Evolutionary conservation across 495 filamentous ascomycete species (phyloP), one percentile per base, ranked within the genome.

Genomic region (Xeromyces bisporus): DNA sequence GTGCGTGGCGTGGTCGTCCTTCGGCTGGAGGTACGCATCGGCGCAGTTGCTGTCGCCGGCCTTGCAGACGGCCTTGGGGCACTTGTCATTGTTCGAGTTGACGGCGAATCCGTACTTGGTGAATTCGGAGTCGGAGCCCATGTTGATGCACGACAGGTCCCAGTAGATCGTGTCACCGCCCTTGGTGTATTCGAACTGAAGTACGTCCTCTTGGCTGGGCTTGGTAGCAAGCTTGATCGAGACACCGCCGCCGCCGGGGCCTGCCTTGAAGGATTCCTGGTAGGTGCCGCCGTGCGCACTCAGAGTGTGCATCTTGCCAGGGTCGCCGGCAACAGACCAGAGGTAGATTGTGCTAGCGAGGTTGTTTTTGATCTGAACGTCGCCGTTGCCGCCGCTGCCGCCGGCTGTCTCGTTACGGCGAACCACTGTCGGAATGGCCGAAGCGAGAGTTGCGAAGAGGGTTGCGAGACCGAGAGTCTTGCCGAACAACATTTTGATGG

Each of bases 111-210:
- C 59, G 41, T 46, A 39, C 41, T 53, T 41, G 43, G 48, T 56
- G 51, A 64, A 64, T 33, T 41, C 37, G 34, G 53, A 55, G 35
- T 38, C 37, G 7, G 38, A 12, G 28, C 41, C 40, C 52, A 61
- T 55, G 44, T 64, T 47, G 38, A 62, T 59, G 35, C 38, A 53
- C 8, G 53, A 58, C 41, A 63, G 46, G 46, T 63, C 57, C 55
- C 55, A 63, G 43, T 38, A 60, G 45, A 63, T 49, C n/a, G 42
- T 54, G 13, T 49, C 39, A 13, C 43, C 49, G 21, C 40, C 26
- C 40, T 48, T 20, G 44, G 59, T 61, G 50, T 63, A 63, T 44
- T 63, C 59, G 42, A 53, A 63, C 40, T 63, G 59, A n/a, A 63
- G 51, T n/a, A 63, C 55, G 23, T 55, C 48, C 35, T 43, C 40